Evolutionary conservation across 176 grass and related monocot genomes (phyloP).

Genomic region (Paspalum vaginatum): DNA sequence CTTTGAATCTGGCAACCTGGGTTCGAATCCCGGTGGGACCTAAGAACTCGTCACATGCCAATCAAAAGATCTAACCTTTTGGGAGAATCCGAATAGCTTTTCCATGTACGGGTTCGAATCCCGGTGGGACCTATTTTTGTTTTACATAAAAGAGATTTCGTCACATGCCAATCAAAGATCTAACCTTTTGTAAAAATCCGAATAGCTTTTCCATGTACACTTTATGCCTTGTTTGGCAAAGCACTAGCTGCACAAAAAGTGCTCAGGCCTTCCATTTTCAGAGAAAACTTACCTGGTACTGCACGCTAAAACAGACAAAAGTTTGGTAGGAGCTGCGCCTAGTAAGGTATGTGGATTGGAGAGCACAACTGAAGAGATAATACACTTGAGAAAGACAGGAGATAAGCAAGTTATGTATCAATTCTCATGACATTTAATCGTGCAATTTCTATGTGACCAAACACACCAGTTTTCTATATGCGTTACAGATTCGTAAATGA

Average conservation of each 20-base stretch:
- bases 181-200: neutral
- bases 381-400: neutral
- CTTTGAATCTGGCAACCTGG: constrained; percentile 90
- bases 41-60: neutral
- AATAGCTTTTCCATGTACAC: neutral
- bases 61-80: neutral
- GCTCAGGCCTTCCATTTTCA: neutral
- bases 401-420: neutral
- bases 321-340: neutral
- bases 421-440: too few relatives aligned
- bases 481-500: neutral
- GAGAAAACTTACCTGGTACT: too few relatives aligned
- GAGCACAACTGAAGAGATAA: neutral
- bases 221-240: neutral
- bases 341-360: too few relatives aligned
- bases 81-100: neutral
- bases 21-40: constrained; percentile 84
- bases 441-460: neutral
- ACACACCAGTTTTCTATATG: neutral
- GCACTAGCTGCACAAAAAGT: too few relatives aligned
- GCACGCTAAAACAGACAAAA: neutral
- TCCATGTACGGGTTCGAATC: constrained; percentile 62
- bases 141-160: neutral
- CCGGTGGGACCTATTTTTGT: constrained; percentile 59
- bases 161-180: neutral